These are phyloP conservation scores for Zhuliangozyma parablackwelliae DNA, from an alignment of 1,139 yeast genomes.

Conservation along the genomic window DNA sequence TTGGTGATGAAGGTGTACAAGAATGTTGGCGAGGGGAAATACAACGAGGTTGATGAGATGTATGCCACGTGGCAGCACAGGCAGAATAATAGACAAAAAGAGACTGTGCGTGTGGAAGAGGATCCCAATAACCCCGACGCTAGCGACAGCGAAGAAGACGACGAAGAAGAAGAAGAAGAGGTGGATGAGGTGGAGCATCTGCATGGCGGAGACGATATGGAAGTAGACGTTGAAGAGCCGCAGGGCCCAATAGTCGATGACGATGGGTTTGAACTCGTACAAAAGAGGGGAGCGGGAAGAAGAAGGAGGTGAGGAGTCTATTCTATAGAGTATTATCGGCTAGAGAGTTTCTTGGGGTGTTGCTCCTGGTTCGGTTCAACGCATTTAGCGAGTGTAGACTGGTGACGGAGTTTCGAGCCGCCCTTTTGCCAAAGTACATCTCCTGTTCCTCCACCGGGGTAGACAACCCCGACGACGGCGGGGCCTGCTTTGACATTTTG, in stretches of 20 bases:
- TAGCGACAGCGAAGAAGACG: conserved; percentile 44
- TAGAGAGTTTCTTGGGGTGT: conserved; percentile 35
- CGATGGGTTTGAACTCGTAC: conserved; percentile 89
- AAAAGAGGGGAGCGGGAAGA: conserved; percentile 52
- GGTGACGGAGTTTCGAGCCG: conserved; percentile 29
- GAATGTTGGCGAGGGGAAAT: conserved; percentile 54
- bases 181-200: conserved; percentile 32
- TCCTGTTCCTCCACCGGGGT: conserved; percentile 34
- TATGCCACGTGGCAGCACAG: conserved; percentile 57
- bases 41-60: conserved; percentile 51
- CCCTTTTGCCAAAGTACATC: conserved; percentile 14
- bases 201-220: conserved; percentile 30
- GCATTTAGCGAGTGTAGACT: conserved; percentile 42
- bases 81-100: conserved; percentile 31
- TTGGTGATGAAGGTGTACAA: conserved; percentile 62
- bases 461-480: conserved; percentile 17
- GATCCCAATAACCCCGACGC: conserved; percentile 61
- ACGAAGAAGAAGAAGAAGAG: conserved; percentile 33
- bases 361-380: conserved; percentile 34
- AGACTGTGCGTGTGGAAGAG: conserved; percentile 36
- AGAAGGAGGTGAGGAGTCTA: conserved; percentile 10
- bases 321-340: conserved; percentile 13
- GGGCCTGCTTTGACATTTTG: conserved; percentile 23
- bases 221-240: conserved; percentile 23
- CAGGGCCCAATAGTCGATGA: conserved; percentile 76